A percentile compares a stretch with the other conserved stretches of the same genome.
Evolutionary conservation across 2,329 filamentous ascomycete genomes (phyloP).

Genomic region (Penicillium sp.): DNA sequence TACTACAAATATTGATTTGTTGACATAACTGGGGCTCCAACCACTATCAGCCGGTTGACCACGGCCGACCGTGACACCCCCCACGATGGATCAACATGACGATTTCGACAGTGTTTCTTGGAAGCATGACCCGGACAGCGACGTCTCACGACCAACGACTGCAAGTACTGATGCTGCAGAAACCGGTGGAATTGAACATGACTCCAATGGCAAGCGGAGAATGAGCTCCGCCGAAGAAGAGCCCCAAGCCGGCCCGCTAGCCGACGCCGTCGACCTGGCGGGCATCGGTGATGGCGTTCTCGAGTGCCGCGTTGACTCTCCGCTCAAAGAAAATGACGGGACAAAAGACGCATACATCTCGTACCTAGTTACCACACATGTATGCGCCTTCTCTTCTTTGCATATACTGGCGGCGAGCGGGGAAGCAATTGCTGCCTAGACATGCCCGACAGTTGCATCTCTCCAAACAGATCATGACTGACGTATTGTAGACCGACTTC

Average conservation of each 20-base stretch:
- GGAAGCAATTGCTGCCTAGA: conserved; percentile 19
- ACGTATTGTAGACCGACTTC: conserved; percentile 74
- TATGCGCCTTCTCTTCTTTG: conserved; percentile 45
- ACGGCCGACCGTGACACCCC: conserved; percentile 19
- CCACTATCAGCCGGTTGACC: conserved; percentile 15
- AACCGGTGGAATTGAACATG: conserved; percentile 34
- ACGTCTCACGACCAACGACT: conserved; percentile 43
- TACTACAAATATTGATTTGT: neutral
- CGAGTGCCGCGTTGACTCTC: conserved; percentile 77
- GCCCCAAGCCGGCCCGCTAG: conserved; percentile 51
- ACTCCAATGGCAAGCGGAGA: conserved; percentile 51
- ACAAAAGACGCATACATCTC: conserved; percentile 97
- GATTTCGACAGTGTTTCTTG: conserved; percentile 82
- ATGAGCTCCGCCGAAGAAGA: conserved; percentile 47
- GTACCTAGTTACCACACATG: conserved; percentile 88
- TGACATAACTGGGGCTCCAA: conserved; percentile 11
- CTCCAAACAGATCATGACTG: conserved; percentile 12
- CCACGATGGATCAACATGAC: conserved; percentile 54
- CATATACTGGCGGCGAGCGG: neutral
- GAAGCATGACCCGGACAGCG: conserved; percentile 61
- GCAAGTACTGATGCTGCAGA: conserved; percentile 44
- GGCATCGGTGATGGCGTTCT: conserved; percentile 71
- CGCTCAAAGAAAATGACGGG: conserved; percentile 92
- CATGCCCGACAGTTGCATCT: neutral
- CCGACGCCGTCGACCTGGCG: conserved; percentile 59